Conservation (phyloP, 352 stramenopile genomes). For the Pythium dissotocum region DNA sequence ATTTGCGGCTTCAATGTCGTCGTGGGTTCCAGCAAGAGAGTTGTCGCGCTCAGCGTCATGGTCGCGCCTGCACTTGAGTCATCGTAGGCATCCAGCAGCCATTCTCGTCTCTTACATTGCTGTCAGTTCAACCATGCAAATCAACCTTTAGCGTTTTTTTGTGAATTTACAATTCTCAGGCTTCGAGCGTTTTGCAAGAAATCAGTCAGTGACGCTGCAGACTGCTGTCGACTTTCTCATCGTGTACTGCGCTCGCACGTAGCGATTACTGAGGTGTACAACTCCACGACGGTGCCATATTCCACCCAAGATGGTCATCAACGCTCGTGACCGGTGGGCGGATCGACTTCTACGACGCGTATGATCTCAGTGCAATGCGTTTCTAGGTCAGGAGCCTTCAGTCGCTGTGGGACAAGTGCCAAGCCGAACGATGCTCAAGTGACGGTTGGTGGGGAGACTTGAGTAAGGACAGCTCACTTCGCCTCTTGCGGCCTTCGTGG, state of each 20-base stretch:
- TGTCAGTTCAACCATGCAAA: too few species aligned
- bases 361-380: neutral
- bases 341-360: conserved; percentile 7
- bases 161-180: too few species aligned
- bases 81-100: too few species aligned
- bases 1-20: conserved; percentile 18
- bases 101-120: too few species aligned
- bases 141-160: too few species aligned
- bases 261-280: conserved; percentile 23
- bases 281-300: neutral
- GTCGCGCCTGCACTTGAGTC: too few species aligned
- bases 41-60: too few species aligned
- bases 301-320: conserved; percentile 19
- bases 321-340: conserved; percentile 12
- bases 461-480: neutral
- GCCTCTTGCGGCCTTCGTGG: neutral
- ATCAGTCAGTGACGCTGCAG: conserved; percentile 25
- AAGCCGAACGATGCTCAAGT: neutral
- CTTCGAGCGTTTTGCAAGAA: too few species aligned
- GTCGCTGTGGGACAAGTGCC: neutral
- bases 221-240: conserved; percentile 5
- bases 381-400: neutral
- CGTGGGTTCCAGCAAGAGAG: conserved; percentile 29
- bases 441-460: neutral
- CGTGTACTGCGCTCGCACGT: conserved; percentile 37